Conservation (phyloP, 257 asterid genomes). For the Eucommia ulmoides region DNA sequence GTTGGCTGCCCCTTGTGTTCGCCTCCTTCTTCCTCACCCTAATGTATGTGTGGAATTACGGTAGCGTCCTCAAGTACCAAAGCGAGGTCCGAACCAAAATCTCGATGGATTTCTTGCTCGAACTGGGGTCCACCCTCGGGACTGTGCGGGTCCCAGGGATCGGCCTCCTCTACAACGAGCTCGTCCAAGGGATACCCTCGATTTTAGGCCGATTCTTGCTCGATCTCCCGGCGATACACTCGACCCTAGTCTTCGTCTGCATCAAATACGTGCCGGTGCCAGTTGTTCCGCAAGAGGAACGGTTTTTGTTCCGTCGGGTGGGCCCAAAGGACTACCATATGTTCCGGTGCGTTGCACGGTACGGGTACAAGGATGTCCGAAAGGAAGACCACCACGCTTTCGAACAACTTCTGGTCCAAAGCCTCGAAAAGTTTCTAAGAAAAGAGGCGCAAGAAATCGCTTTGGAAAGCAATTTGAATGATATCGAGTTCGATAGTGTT, state of each 20-base stretch:
- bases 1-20: constrained; percentile 87
- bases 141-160: constrained; percentile 82
- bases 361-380: constrained; percentile 81
- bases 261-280: constrained; percentile 83
- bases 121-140: constrained; percentile 76
- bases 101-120: constrained; percentile 68
- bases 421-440: constrained; percentile 64
- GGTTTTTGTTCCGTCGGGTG: constrained; percentile 71
- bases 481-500: constrained; percentile 29
- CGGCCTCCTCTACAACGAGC: constrained; percentile 79
- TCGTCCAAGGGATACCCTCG: constrained; percentile 85
- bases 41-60: constrained; percentile 92
- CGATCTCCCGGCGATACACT: constrained; percentile 89
- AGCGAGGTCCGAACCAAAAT: constrained; percentile 73
- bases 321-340: constrained; percentile 88
- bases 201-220: constrained; percentile 66
- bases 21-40: constrained; percentile 65
- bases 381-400: constrained; percentile 83
- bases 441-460: constrained; percentile 74
- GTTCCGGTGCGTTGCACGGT: constrained; percentile 88
- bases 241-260: constrained; percentile 71
- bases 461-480: constrained; percentile 26
- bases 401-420: constrained; percentile 67
- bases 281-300: constrained; percentile 80
- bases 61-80: constrained; percentile 74